Conservation (phyloP, 768 basidiomycete genomes). For the Scleroderma bovista region DNA sequence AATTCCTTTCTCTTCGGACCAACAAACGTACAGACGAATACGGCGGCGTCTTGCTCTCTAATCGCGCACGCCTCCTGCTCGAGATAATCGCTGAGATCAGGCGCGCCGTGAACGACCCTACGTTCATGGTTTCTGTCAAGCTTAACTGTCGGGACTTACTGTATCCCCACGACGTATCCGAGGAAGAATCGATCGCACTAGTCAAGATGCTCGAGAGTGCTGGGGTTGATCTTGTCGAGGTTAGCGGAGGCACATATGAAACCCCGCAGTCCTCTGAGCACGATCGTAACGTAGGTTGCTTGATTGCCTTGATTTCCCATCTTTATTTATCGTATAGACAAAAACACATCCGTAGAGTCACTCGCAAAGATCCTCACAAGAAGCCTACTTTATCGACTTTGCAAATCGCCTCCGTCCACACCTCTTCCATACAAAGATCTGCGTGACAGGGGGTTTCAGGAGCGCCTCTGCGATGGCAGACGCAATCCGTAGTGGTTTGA, state of each 20-base stretch:
- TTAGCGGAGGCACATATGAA: slow-evolving; percentile 37
- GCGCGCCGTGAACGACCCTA: slow-evolving; percentile 28
- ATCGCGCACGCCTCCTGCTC: slow-evolving; percentile 43
- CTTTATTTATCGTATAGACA: background rate
- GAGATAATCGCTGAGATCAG: slow-evolving; percentile 42
- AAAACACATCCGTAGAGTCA: background rate
- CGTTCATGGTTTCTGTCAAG: slow-evolving; percentile 31
- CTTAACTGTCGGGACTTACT: slow-evolving; percentile 26
- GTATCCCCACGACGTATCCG: slow-evolving; percentile 22
- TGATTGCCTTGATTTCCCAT: background rate
- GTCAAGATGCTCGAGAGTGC: slow-evolving; percentile 29
- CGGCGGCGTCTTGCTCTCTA: slow-evolving; percentile 45
- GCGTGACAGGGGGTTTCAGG: slow-evolving; percentile 28
- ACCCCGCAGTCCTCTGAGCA: background rate
- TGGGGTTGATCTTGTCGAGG: slow-evolving; percentile 36
- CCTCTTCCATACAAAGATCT: slow-evolving; percentile 20
- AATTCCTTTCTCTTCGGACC: slow-evolving; percentile 39
- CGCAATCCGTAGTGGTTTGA: slow-evolving; percentile 17
- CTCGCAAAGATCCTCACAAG: slow-evolving; percentile 2
- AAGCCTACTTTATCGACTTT: slow-evolving; percentile 29
- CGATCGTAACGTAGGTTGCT: background rate
- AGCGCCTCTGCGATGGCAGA: slow-evolving; percentile 23
- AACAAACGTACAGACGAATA: slow-evolving; percentile 53
- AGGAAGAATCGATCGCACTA: slow-evolving; percentile 27
- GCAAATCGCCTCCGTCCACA: slow-evolving; percentile 23